These are phyloP conservation scores for Lactarius hengduanensis DNA, from an alignment of 768 basidiomycete species.

Conservation along the genomic window DNA sequence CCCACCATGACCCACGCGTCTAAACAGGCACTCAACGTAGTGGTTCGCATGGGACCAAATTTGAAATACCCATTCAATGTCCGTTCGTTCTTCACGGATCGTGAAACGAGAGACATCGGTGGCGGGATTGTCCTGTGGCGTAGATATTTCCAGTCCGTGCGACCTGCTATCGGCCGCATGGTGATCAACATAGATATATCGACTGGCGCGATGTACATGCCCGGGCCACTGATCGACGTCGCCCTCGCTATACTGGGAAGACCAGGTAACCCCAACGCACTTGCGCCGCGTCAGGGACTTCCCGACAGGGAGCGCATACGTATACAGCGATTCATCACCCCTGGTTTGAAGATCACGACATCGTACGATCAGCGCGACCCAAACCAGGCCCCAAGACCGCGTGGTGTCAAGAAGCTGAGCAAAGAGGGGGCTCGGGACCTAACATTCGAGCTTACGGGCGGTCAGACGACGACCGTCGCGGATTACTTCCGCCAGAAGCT, in stretches of 20 bases:
- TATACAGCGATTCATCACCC: conserved; percentile 57
- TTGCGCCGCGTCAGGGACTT: conserved; percentile 44
- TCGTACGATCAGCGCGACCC: conserved; percentile 31
- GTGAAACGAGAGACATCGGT: conserved; percentile 55
- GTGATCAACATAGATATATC: conserved; percentile 77
- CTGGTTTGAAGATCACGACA: conserved; percentile 51
- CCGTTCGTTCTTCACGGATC: conserved; percentile 70
- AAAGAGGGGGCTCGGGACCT: conserved; percentile 51
- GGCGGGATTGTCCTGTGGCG: conserved; percentile 70
- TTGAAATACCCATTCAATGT: conserved; percentile 66
- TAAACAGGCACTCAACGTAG: conserved; percentile 66
- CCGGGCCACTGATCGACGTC: conserved; percentile 56
- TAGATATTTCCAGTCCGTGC: conserved; percentile 77
- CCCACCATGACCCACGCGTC: not conserved
- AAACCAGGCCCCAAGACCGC: conserved; percentile 36
- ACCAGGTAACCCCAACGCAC: conserved; percentile 34
- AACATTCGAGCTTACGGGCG: conserved; percentile 57
- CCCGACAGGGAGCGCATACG: conserved; percentile 52
- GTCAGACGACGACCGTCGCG: conserved; percentile 54
- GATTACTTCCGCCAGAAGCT: conserved; percentile 57
- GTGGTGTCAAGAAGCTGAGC: conserved; percentile 63
- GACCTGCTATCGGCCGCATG: conserved; percentile 62
- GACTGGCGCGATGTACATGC: conserved; percentile 72
- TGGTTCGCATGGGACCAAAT: conserved; percentile 72
- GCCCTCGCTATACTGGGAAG: conserved; percentile 54